These are phyloP conservation scores for Bryoglossum gracile DNA, from an alignment of 495 filamentous ascomycete genomes.

Conservation along the genomic window DNA sequence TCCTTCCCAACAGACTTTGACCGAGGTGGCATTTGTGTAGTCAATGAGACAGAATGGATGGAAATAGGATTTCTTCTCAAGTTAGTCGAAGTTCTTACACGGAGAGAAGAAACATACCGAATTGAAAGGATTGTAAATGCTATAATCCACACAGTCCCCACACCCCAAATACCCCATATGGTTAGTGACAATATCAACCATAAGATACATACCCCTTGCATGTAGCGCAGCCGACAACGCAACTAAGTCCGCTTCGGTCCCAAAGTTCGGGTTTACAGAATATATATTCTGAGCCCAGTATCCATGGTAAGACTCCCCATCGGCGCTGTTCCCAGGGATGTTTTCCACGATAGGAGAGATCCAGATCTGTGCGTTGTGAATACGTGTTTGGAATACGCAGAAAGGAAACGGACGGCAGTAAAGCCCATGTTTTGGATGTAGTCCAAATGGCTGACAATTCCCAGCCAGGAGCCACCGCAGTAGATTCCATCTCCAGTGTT, in stretches of 20 bases:
- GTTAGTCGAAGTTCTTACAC: too few relatives aligned
- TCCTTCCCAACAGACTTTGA: constrained; percentile 36
- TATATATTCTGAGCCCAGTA: constrained; percentile 71
- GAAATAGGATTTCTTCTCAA: constrained; percentile 47
- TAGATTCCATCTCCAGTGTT: constrained; percentile 46
- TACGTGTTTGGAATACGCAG: background rate
- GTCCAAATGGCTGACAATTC: constrained; percentile 62
- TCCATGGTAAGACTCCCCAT: constrained; percentile 61
- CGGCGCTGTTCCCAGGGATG: constrained; percentile 39
- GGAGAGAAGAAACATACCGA: too few relatives aligned
- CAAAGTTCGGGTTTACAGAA: constrained; percentile 56
- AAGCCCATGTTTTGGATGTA: constrained; percentile 76
- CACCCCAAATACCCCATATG: constrained; percentile 62
- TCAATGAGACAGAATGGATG: constrained; percentile 62
- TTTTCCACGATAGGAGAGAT: constrained; percentile 69
- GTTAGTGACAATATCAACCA: constrained; percentile 77
- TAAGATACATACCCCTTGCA: constrained; percentile 61
- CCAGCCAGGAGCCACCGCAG: constrained; percentile 70
- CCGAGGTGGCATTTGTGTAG: constrained; percentile 48
- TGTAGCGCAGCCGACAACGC: constrained; percentile 53
- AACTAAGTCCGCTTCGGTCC: constrained; percentile 56
- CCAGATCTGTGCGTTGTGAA: constrained; percentile 46
- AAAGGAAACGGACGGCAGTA: constrained; percentile 45
- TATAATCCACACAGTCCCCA: constrained; percentile 50
- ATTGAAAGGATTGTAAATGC: constrained; percentile 58